These are phyloP conservation scores for Panicum miliaceum DNA, from an alignment of 176 grass and related monocot genomes.

Conservation along the genomic window DNA sequence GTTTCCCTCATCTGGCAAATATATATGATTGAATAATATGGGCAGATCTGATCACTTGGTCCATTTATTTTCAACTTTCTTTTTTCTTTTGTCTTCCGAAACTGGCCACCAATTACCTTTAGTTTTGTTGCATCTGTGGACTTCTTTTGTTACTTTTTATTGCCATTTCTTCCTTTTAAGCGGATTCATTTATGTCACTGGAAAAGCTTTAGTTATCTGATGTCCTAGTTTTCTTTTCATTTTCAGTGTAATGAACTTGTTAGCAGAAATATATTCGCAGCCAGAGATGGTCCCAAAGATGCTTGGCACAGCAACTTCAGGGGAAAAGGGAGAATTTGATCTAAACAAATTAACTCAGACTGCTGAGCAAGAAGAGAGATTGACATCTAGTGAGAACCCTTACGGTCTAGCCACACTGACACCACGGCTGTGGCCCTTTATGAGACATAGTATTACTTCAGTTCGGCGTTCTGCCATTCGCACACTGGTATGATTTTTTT, in stretches of 20 bases:
- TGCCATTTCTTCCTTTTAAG: constrained; percentile 7
- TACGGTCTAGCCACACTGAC: constrained; percentile 84
- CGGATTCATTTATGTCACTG: constrained; percentile 19
- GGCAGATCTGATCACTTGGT: background rate
- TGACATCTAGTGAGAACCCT: constrained; percentile 66
- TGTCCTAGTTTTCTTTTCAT: constrained; percentile 35
- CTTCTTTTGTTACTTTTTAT: background rate
- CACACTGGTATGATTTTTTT: constrained; percentile 72
- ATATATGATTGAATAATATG: constrained; percentile 20
- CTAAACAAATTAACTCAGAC: constrained; percentile 62
- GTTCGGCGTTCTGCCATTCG: constrained; percentile 87
- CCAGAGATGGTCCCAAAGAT: constrained; percentile 96
- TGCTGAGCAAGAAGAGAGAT: constrained; percentile 57
- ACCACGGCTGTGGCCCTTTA: constrained; percentile 92
- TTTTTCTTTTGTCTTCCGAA: constrained; percentile 34
- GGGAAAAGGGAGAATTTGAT: constrained; percentile 66
- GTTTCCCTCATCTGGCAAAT: constrained; percentile 1
- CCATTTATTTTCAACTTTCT: constrained; percentile 3
- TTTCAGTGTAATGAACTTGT: constrained; percentile 99
- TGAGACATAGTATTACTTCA: constrained; percentile 97
- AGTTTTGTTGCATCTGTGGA: background rate
- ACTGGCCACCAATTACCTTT: background rate
- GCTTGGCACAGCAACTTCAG: constrained; percentile 63
- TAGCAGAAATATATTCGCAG: constrained; percentile 99
- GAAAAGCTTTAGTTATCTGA: constrained; percentile 29